A percentile compares a stretch with the other conserved stretches of the same genome.
Conservation (phyloP, 1,284 basidiomycete genomes). For the Dichomitus squalens region DNA sequence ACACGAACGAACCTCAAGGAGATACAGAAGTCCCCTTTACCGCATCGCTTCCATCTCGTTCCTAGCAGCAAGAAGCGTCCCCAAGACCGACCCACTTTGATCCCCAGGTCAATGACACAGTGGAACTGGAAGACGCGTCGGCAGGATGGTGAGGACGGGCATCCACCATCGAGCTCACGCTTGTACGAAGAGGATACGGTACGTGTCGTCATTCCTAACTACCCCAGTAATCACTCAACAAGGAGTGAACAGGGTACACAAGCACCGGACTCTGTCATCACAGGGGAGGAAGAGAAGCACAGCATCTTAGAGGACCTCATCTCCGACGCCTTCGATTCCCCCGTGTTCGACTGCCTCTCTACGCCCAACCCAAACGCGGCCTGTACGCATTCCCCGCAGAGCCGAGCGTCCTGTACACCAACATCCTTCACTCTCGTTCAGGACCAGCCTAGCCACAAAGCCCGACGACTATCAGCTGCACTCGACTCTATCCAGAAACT, state of each 20-base stretch:
- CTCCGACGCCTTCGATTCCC: slow-evolving; percentile 1
- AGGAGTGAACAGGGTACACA: background rate
- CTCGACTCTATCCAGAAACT: background rate
- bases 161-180: background rate
- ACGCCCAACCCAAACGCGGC: background rate
- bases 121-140: background rate
- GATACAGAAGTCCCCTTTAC: slow-evolving; percentile 19
- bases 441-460: slow-evolving; percentile 11
- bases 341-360: slow-evolving; percentile 2
- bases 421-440: slow-evolving; percentile 18
- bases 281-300: background rate
- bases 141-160: background rate
- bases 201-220: background rate
- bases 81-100: background rate
- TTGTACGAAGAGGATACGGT: slow-evolving; percentile 2
- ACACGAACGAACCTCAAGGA: slow-evolving; percentile 20
- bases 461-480: slow-evolving; percentile 1
- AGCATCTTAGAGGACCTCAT: background rate
- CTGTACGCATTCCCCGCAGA: background rate
- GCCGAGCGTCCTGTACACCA: too few species aligned
- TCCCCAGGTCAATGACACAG: slow-evolving; percentile 6
- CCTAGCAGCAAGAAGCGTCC: slow-evolving; percentile 4
- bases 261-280: background rate
- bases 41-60: slow-evolving; percentile 21
- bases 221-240: background rate